A percentile compares a stretch with the other conserved stretches of the same genome.
Evolutionary conservation across 805 yeast genomes (phyloP).

Genomic region (Sugiyamaella mastotermitis): DNA sequence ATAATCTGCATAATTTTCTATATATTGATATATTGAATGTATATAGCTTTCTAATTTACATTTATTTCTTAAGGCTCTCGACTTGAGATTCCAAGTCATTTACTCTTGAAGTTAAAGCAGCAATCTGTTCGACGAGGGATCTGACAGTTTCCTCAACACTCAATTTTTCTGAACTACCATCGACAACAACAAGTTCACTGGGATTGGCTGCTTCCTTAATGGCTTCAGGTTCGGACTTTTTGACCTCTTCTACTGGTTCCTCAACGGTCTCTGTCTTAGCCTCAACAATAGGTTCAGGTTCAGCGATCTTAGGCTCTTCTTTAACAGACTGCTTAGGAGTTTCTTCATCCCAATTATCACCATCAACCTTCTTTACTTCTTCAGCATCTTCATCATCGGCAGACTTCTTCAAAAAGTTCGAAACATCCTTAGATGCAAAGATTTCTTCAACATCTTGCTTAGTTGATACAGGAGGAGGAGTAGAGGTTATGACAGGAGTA

Average conservation of each 20-base stretch:
- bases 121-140: neutral
- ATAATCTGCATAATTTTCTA: too few relatives aligned
- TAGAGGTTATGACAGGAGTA: slow-evolving; percentile 1
- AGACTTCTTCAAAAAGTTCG: slow-evolving; percentile 43
- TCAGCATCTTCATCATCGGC: slow-evolving; percentile 32
- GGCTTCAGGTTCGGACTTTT: slow-evolving; percentile 5
- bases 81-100: neutral
- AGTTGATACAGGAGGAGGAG: slow-evolving; percentile 32
- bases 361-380: neutral
- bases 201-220: neutral
- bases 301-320: slow-evolving; percentile 11
- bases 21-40: too few relatives aligned
- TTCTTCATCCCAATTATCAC: slow-evolving; percentile 1
- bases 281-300: slow-evolving; percentile 14
- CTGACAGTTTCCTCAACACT: neutral
- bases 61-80: too few relatives aligned
- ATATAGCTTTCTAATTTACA: too few relatives aligned
- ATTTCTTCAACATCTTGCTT: slow-evolving; percentile 44
- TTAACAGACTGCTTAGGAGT: slow-evolving; percentile 2
- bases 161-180: too few relatives aligned
- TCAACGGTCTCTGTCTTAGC: slow-evolving; percentile 17
- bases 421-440: slow-evolving; percentile 43
- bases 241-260: slow-evolving; percentile 12
- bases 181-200: too few relatives aligned
- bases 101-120: neutral